Evolutionary conservation across 2,329 filamentous ascomycete species (phyloP).

Genomic region (Phyllosticta citrichinensis): DNA sequence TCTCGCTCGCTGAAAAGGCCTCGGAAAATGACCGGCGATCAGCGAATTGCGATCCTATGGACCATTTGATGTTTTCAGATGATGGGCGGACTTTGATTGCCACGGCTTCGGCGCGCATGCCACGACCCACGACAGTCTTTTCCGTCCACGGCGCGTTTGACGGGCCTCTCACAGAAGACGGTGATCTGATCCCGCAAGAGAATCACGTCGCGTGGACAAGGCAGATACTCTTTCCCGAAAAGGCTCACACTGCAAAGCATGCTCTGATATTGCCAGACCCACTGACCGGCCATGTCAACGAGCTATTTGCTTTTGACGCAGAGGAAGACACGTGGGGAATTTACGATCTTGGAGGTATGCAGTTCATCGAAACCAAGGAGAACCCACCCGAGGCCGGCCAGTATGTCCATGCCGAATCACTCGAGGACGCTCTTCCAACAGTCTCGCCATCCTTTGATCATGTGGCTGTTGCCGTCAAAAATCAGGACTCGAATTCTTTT

Average conservation of each 20-base stretch:
- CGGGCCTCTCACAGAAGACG: slow-evolving; percentile 30
- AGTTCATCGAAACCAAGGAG: slow-evolving; percentile 29
- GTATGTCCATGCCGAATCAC: slow-evolving; percentile 28
- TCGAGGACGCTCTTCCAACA: slow-evolving; percentile 32
- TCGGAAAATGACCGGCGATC: slow-evolving; percentile 25
- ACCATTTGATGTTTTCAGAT: slow-evolving; percentile 29
- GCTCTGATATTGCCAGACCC: slow-evolving; percentile 29
- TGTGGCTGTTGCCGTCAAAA: slow-evolving; percentile 28
- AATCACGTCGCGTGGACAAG: slow-evolving; percentile 29
- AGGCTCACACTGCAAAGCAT: slow-evolving; percentile 27
- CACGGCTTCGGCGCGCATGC: slow-evolving; percentile 27
- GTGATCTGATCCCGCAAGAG: slow-evolving; percentile 26
- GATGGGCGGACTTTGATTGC: slow-evolving; percentile 30
- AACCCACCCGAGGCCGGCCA: slow-evolving; percentile 28
- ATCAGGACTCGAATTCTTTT: slow-evolving; percentile 28
- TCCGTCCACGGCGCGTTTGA: slow-evolving; percentile 30
- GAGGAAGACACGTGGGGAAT: slow-evolving; percentile 32
- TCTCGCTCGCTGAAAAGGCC: slow-evolving; percentile 57
- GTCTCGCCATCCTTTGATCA: slow-evolving; percentile 28
- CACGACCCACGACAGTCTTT: slow-evolving; percentile 27
- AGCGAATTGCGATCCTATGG: slow-evolving; percentile 27
- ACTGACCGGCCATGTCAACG: slow-evolving; percentile 28
- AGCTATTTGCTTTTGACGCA: slow-evolving; percentile 32
- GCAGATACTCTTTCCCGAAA: slow-evolving; percentile 32
- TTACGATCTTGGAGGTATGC: slow-evolving; percentile 28